Evolutionary conservation across 306 rosid species (phyloP), one percentile per base, ranked within the genome.

Genomic region (Cucurbita argyrosperma): DNA sequence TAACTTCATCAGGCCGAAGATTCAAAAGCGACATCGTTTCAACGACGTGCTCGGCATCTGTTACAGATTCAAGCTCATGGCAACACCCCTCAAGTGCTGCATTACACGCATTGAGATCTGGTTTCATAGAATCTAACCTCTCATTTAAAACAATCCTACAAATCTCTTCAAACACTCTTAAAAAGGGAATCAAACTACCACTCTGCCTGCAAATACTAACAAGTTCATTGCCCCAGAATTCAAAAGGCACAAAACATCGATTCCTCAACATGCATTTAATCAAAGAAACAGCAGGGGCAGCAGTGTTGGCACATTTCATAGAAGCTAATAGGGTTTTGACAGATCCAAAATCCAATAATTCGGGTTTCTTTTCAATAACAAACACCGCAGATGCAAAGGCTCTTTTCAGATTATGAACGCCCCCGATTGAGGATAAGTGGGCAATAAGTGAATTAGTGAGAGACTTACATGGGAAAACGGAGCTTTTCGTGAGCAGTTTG

Each of bases 11-110:
- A 0, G 97, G 99, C 67, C 81, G 79, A 79, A 89, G 80, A 56
- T 85, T 83, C 71, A 91, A 76, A 72, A 63, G 65, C 1, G 89
- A 85, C 97, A 91, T 95, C 1, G 82, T 84, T 35, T 83, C 92
- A 63, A 91, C 86, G 54, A 91, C 80, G 42, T 77, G 82, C 76
- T 89, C 90, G 5, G 99, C 92, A 76, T 83, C 88, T 15, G 76
- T 84, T 52, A 88, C 82, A 0, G 96, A 95, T 78, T 88, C 90
- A 70, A 91, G 92, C 76, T 81, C 80, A 76, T 66, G 57, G 74
- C 97, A 95, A 80, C 91, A 94, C 42, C 88, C 97, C 78, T 89
- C 91, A 52, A 95, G 64, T 0, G 97, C 96, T 0, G 96, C 96
- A 84, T 95, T 91, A 55, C 97, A 95, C 66, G 91, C 96, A 14